Percentiles rank a stretch among this genome's conserved stretches.
These are phyloP conservation scores for Botrytis sinoallii DNA, from an alignment of 2,329 filamentous ascomycete genomes.

Conservation along the genomic window DNA sequence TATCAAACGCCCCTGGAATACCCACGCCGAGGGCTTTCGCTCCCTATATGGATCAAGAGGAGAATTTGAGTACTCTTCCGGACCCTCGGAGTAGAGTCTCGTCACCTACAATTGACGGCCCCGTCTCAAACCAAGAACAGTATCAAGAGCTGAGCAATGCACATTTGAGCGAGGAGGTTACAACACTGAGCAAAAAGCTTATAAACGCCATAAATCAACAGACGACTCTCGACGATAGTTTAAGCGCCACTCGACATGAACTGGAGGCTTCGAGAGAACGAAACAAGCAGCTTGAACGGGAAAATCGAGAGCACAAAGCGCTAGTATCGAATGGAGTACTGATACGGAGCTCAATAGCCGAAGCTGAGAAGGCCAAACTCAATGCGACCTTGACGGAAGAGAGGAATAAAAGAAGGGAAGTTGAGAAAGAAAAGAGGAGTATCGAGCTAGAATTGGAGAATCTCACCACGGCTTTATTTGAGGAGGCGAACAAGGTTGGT, in stretches of 20 bases:
- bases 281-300: conserved; percentile 64
- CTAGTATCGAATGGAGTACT: conserved; percentile 71
- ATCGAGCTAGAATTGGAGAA: conserved; percentile 92
- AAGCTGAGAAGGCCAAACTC: conserved; percentile 64
- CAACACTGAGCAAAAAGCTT: conserved; percentile 87
- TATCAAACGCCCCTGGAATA: conserved; percentile 29
- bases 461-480: conserved; percentile 88
- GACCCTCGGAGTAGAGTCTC: conserved; percentile 57
- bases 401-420: conserved; percentile 58
- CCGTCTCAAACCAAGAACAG: conserved; percentile 40
- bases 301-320: conserved; percentile 60
- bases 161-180: conserved; percentile 65
- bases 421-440: conserved; percentile 76
- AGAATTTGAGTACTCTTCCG: conserved; percentile 67
- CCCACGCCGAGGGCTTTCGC: conserved; percentile 30
- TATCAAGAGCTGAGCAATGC: conserved; percentile 55
- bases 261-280: conserved; percentile 68
- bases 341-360: conserved; percentile 70
- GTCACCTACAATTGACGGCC: conserved; percentile 44
- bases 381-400: conserved; percentile 61
- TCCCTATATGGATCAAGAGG: conserved; percentile 48
- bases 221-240: conserved; percentile 82
- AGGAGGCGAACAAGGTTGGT: conserved; percentile 84
- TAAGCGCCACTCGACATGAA: conserved; percentile 79
- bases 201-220: conserved; percentile 98